phyloP scores from a whole-genome alignment of 2,329 filamentous ascomycete genomes.

The Chrysoporthe deuterocubensis region DNA sequence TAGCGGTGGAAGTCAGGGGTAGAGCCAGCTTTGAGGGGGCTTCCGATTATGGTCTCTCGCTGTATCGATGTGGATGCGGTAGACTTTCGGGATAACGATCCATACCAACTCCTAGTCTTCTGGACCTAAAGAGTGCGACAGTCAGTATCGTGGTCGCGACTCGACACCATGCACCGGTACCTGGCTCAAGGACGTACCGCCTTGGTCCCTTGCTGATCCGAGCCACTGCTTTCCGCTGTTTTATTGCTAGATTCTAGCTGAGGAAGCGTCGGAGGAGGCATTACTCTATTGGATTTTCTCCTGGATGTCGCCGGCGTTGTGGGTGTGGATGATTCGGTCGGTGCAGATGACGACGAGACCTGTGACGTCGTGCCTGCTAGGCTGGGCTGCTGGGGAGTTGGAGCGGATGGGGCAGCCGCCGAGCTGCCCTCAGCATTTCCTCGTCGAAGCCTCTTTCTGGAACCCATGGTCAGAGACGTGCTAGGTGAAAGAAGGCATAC shows the following conservation, averaged over 20 bases:
- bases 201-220: conserved; percentile 16
- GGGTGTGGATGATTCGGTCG: conserved; percentile 20
- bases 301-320: conserved; percentile 12
- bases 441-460: conserved; percentile 47
- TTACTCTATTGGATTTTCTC: conserved; percentile 3
- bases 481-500: neutral
- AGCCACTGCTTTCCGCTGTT: conserved; percentile 15
- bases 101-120: conserved; percentile 65
- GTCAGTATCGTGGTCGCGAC: conserved; percentile 9
- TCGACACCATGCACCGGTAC: neutral
- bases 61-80: conserved; percentile 63
- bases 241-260: conserved; percentile 20
- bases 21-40: conserved; percentile 52
- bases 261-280: conserved; percentile 16
- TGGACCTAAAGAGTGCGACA: conserved; percentile 44
- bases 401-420: conserved; percentile 21
- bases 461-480: conserved; percentile 40
- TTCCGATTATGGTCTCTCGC: conserved; percentile 63
- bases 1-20: conserved; percentile 56
- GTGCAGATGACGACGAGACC: conserved; percentile 23
- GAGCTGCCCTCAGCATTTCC: conserved; percentile 37
- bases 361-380: conserved; percentile 28
- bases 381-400: conserved; percentile 31
- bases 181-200: conserved; percentile 13
- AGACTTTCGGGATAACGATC: conserved; percentile 65